Evolutionary conservation across 495 filamentous ascomycete genomes (phyloP), one percentile per base, ranked within the genome.

Genomic region (Aspergillus saccharolyticus): DNA sequence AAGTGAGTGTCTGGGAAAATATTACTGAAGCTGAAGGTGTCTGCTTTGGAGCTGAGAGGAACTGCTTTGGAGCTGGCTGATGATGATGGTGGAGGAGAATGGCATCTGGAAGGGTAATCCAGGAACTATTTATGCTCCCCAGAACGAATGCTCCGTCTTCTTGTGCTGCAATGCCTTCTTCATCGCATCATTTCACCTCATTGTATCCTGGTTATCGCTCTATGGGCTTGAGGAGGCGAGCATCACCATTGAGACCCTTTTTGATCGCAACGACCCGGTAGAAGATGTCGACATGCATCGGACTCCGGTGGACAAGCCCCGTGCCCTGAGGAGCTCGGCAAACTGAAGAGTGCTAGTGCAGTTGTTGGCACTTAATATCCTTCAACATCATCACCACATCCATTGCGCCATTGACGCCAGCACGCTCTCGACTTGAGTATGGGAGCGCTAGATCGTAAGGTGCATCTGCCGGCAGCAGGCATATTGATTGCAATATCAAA

Each of bases 181-280:
- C 24, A 50, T 50, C 22, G 47, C 47, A 50, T 50, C 47, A 50
- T 50, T 25, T 30, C 17, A 28, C 47, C 47, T 50, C 47, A 50
- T 50, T 6, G 2, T 18, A 24, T 50, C 47, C 47, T 17, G n/a
- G 22, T 16, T 5, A 17, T 25, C 15, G 17, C 47, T 8, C 21
- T n/a, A 50, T 50, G 22, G 4, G 22, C 7, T 9, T n/a, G 10
- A 2, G 16, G 24, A 14, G 22, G 1, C 3, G 2, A n/a, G 15
- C 0, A 7, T 7, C n/a, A 24, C 22, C 47, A 18, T 9, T 30
- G 47, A 50, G 17, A 28, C 10, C 30, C 14, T 30, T 30, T 1
- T 1, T 4, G 3, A 50, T 50, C 22, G 47, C 47, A 28, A 50
- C 22, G 28, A 28, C 9, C 15, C 17, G 22, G 47, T 15, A n/a